Conservation (phyloP, 306 rosid species). For the Cicer bijugum region DNA sequence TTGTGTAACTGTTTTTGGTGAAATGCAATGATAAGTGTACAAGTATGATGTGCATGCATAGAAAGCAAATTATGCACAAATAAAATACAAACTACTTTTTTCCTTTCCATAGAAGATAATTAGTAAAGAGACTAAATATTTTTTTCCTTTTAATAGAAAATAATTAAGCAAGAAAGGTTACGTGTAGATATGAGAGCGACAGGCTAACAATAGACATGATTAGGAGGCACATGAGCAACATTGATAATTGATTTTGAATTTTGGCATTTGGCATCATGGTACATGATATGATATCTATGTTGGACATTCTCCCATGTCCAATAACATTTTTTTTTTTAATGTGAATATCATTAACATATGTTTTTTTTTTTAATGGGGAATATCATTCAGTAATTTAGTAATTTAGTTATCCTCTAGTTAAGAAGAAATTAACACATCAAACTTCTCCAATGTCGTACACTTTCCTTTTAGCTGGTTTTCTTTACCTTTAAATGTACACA, state of each 20-base stretch:
- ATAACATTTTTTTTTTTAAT: neutral
- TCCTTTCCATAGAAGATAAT: too few relatives aligned
- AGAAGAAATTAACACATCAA: slow-evolving; percentile 35
- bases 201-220: slow-evolving; percentile 58
- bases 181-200: slow-evolving; percentile 56
- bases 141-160: neutral
- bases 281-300: slow-evolving; percentile 38
- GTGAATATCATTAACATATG: neutral
- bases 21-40: too few relatives aligned
- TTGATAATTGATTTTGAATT: slow-evolving; percentile 39
- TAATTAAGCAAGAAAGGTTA: neutral
- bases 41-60: too few relatives aligned
- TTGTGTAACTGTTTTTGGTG: too few relatives aligned
- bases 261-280: slow-evolving; percentile 37
- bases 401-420: neutral
- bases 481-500: slow-evolving; percentile 24
- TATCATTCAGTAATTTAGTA: too few relatives aligned
- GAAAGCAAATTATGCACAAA: too few relatives aligned
- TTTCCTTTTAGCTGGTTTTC: slow-evolving; percentile 26
- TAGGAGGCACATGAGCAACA: slow-evolving; percentile 56
- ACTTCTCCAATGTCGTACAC: slow-evolving; percentile 44
- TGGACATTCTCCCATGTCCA: slow-evolving; percentile 30
- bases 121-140: too few relatives aligned
- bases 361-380: neutral
- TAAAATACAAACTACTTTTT: too few relatives aligned